These are phyloP conservation scores for Raffaelea ambrosiae DNA, from an alignment of 2,329 filamentous ascomycete species.

Conservation along the genomic window DNA sequence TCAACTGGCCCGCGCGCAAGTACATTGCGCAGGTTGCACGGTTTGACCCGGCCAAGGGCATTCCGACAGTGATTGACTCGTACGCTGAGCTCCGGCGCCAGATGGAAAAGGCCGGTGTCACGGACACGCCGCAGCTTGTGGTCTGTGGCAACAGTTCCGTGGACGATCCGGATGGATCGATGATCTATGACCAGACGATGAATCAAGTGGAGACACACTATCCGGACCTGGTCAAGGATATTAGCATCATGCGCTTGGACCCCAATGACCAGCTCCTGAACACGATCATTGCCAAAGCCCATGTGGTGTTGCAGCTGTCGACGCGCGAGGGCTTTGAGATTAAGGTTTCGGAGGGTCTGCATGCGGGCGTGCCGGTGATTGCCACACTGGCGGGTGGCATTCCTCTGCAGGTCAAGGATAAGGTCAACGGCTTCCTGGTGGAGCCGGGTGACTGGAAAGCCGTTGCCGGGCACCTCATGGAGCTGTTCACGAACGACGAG, in stretches of 20 bases:
- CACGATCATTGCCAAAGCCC: constrained; percentile 61
- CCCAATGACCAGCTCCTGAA: constrained; percentile 77
- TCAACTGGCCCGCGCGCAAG: constrained; percentile 51
- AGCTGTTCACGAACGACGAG: constrained; percentile 56
- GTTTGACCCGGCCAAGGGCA: constrained; percentile 78
- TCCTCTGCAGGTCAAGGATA: constrained; percentile 65
- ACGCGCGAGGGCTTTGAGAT: constrained; percentile 80
- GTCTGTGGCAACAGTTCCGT: constrained; percentile 73
- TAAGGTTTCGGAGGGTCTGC: constrained; percentile 75
- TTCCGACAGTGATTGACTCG: constrained; percentile 65
- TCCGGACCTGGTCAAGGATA: constrained; percentile 51
- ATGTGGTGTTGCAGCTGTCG: constrained; percentile 69
- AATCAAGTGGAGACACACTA: constrained; percentile 56
- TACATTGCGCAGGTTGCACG: constrained; percentile 77
- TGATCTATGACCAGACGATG: constrained; percentile 66
- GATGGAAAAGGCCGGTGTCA: constrained; percentile 42
- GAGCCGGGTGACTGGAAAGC: constrained; percentile 60
- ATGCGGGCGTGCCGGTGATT: constrained; percentile 72
- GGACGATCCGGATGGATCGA: constrained; percentile 68
- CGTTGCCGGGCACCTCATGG: constrained; percentile 58
- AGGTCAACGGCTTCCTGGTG: constrained; percentile 66
- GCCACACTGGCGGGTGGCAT: constrained; percentile 71
- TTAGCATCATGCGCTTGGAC: constrained; percentile 68
- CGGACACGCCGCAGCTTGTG: constrained; percentile 60
- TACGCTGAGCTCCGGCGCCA: constrained; percentile 64